phyloP scores from a whole-genome alignment of 352 stramenopile species.

The Globisporangium orthogonon region DNA sequence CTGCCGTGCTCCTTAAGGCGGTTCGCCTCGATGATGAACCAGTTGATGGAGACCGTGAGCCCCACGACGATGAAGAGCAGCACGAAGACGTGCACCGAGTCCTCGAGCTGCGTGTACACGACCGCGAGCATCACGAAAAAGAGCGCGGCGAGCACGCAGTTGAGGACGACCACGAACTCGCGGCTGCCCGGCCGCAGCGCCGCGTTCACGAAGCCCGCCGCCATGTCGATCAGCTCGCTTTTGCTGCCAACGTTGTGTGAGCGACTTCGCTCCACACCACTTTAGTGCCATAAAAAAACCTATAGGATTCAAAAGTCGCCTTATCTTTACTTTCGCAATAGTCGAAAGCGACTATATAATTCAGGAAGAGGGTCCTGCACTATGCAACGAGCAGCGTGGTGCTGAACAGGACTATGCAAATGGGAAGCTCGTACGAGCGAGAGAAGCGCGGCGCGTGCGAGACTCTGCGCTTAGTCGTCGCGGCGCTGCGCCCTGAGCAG shows the following conservation, averaged over 20 bases:
- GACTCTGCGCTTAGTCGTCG: slow-evolving; percentile 32
- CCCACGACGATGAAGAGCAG: slow-evolving; percentile 81
- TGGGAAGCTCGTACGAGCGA: too few species aligned
- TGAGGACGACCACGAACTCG: slow-evolving; percentile 71
- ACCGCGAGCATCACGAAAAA: slow-evolving; percentile 69
- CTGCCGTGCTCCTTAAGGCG: slow-evolving; percentile 39
- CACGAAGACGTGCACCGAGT: slow-evolving; percentile 79
- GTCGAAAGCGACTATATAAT: too few species aligned
- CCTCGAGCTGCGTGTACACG: slow-evolving; percentile 75
- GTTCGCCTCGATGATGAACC: slow-evolving; percentile 79
- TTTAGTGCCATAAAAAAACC: too few species aligned
- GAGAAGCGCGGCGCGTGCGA: too few species aligned
- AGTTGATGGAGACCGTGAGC: slow-evolving; percentile 81
- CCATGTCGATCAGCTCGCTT: slow-evolving; percentile 1
- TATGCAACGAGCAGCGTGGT: too few species aligned
- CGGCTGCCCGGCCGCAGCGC: slow-evolving; percentile 58
- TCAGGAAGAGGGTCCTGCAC: too few species aligned
- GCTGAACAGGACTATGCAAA: too few species aligned
- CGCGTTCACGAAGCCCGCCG: slow-evolving; percentile 35
- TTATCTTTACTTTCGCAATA: too few species aligned
- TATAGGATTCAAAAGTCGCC: too few species aligned
- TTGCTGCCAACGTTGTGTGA: neutral
- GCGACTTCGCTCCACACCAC: too few species aligned
- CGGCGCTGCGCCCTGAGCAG: slow-evolving; percentile 54
- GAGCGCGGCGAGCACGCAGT: slow-evolving; percentile 59